Base-by-base conservation (phyloP, 495 filamentous ascomycete genomes). In the Jackrogersella minutella region DNA sequence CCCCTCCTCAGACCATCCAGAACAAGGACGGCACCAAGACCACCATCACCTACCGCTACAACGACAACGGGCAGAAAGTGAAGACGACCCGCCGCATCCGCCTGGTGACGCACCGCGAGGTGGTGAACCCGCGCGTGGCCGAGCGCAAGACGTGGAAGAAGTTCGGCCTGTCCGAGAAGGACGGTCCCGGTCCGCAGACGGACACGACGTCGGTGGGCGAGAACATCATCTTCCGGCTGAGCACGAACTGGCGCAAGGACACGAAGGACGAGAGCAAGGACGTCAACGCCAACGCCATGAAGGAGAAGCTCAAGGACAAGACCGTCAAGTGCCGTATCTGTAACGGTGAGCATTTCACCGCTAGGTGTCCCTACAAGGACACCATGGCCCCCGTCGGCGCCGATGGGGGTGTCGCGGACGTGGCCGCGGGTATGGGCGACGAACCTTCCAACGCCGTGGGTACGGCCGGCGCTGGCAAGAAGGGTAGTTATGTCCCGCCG, bases 321-420 rank as follows among this genome's bases (percentile, higher is more conserved):
- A 97, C 97, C 85, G 96, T 99, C 81, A 97, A 97, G 85, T 99
- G 95, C 80, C 88, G 95, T 82, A 98, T 99, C 75, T 99, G 95
- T 81, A 90, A 88, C 77, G 95, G 96, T 69, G 96, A 98, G 81
- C 95, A 99, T 84, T 99, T 97, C 82, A 99, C 95, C 3, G 93
- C 94, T 26, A 87, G 94, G 73, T 99, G 90, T 68, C 84, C 84
- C 13, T 86, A 84, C 78, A 86, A 86, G 85, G 90, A 93, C 62
- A 86, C 82, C 19, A 86, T 85, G 84, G 83, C 84, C 16, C 83
- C 83, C 26, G 80, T 85, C 39, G 84, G 84, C 46, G 81, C 82
- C 71, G 81, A 77, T 5, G 82, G 75, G 62, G 81, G 74, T 61
- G 73, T 80, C 5, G 80, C 82, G 43, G 86, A 86, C 40, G 85